Evolutionary conservation across 805 yeast species (phyloP), one percentile per base, ranked within the genome.

Genomic region (Candida nanaspora): DNA sequence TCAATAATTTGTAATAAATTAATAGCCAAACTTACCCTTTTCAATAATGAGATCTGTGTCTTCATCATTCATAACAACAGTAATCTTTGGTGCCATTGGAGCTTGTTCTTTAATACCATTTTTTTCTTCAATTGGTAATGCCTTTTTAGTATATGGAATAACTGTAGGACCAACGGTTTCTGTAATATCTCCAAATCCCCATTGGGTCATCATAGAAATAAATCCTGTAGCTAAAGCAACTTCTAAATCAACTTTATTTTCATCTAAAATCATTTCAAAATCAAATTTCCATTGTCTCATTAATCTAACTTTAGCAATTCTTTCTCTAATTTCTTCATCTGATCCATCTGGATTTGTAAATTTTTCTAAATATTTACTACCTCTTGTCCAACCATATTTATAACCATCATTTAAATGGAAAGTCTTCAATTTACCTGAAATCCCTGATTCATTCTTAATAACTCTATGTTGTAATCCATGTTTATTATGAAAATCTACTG

Each of bases 161-260:
- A 43, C 42, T 7, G 78, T 72, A 21, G 80, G 80, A 15, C 80
- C 80, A 35, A 69, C 63, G 21, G 80, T 73, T 40, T 67, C 70
- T 14, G 79, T 73, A 45, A 61, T 61, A 52, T 67, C 74, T 39
- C 79, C 80, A 38, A 65, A 55, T 19, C 78, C 78, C 86, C 86
- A 79, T 57, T 77, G 79, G n/a, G 82, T 74, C 61, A 75, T 63
- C 80, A 79, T 77, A 16, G 82, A 68, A 40, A 76, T 57, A 48
- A 78, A 79, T 1, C 71, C 82, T 6, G 84, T 76, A n/a, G 78
- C 74, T 39, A 80, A 53, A 3, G 75, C 82, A 33, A 70, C 61
- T 41, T 73, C 74, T n/a, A 63, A 53, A 50, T 74, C 78, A 22
- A 76, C 59, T 46, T 65, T 62, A 2, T 52, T 39, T 38, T 66